phyloP scores from a whole-genome alignment of 2,329 filamentous ascomycete genomes.

The Aureobasidium sp. region DNA sequence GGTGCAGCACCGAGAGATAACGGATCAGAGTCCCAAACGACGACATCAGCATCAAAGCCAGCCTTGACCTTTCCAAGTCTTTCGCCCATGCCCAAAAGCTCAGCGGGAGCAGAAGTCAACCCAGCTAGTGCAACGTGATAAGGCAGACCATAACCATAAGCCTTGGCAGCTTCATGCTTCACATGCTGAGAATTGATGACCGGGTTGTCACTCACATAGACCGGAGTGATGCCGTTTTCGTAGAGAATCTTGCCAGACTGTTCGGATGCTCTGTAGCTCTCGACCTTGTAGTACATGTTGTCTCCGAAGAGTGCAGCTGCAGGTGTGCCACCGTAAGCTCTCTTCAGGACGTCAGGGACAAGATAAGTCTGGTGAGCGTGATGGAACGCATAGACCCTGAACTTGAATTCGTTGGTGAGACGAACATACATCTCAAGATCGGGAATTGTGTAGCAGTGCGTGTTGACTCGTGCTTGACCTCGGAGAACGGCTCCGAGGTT shows the following conservation, averaged over 20 bases:
- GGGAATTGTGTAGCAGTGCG: slow-evolving; percentile 62
- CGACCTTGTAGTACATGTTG: slow-evolving; percentile 65
- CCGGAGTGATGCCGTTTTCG: slow-evolving; percentile 55
- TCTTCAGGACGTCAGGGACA: slow-evolving; percentile 50
- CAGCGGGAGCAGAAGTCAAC: slow-evolving; percentile 33
- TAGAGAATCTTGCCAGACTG: slow-evolving; percentile 59
- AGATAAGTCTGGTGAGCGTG: slow-evolving; percentile 56
- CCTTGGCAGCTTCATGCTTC: slow-evolving; percentile 48
- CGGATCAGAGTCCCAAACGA: slow-evolving; percentile 37
- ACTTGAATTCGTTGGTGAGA: slow-evolving; percentile 64
- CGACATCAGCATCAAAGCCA: slow-evolving; percentile 36
- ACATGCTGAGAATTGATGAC: slow-evolving; percentile 63
- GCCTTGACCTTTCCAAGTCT: slow-evolving; percentile 34
- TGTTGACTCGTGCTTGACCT: slow-evolving; percentile 61
- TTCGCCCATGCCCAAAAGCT: slow-evolving; percentile 32
- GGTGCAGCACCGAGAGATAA: slow-evolving; percentile 33
- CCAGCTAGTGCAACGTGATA: slow-evolving; percentile 34
- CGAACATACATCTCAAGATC: slow-evolving; percentile 63
- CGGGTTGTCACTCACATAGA: slow-evolving; percentile 65
- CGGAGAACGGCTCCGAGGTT: slow-evolving; percentile 54
- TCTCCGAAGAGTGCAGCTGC: slow-evolving; percentile 57
- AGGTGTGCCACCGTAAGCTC: slow-evolving; percentile 31
- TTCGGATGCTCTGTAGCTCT: slow-evolving; percentile 57
- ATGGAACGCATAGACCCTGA: slow-evolving; percentile 58
- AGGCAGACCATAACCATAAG: slow-evolving; percentile 34